Percentiles rank a stretch among this genome's conserved stretches.
These are phyloP conservation scores for Chaetomidium leptoderma DNA, from an alignment of 495 filamentous ascomycete species.

Conservation along the genomic window DNA sequence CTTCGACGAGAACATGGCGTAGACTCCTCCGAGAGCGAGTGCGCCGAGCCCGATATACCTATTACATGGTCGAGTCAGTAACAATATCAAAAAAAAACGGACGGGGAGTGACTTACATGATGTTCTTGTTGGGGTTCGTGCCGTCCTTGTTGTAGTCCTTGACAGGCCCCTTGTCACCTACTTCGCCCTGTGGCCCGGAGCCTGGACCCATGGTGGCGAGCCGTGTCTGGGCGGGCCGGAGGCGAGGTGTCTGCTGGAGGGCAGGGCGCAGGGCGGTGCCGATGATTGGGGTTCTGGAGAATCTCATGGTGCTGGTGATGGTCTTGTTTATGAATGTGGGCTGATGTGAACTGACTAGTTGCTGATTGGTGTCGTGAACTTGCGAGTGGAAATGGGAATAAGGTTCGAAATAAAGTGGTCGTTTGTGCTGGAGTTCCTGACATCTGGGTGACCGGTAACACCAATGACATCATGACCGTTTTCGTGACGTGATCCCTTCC, in stretches of 20 bases:
- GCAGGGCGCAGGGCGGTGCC: conserved; percentile 10
- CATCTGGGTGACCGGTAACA: too few species aligned
- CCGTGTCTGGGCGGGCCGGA: not conserved
- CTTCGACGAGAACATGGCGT: conserved; percentile 14
- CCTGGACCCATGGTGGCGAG: not conserved
- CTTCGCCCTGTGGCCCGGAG: not conserved
- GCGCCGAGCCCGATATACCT: conserved; percentile 19
- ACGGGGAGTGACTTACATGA: conserved; percentile 16
- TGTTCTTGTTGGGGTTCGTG: conserved; percentile 28
- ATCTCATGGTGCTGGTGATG: not conserved
- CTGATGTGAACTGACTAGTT: too few species aligned
- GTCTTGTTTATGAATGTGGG: not conserved
- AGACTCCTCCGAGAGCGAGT: conserved; percentile 16
- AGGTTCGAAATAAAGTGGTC: too few species aligned
- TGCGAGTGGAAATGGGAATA: too few species aligned
- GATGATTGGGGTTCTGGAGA: not conserved
- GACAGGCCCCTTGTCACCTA: conserved; percentile 14
- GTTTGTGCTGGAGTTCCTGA: not conserved
- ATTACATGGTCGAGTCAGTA: not conserved
- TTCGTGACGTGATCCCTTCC: not conserved
- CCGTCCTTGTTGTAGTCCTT: conserved; percentile 27
- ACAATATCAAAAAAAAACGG: not conserved
- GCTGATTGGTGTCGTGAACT: not conserved
- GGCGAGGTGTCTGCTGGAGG: not conserved
- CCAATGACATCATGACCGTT: conserved; percentile 7